Conservation (phyloP, 2,329 filamentous ascomycete genomes). For the Alternaria triticina region DNA sequence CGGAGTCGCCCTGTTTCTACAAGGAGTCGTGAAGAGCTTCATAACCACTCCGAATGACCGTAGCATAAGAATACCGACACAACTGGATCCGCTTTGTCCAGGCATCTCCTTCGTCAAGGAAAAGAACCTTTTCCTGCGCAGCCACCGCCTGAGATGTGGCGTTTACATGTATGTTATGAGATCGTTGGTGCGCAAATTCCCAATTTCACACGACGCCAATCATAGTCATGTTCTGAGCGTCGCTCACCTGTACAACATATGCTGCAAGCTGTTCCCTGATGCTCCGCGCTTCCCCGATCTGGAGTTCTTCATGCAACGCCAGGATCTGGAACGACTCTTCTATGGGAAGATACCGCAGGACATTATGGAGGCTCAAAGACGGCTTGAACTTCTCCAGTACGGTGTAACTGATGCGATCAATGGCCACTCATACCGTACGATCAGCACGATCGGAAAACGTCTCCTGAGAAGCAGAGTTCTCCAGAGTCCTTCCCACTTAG, state of each 20-base stretch:
- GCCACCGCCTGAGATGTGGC: background rate
- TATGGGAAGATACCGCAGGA: background rate
- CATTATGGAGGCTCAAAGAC: rapidly evolving
- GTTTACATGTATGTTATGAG: background rate
- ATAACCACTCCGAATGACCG: too few species aligned
- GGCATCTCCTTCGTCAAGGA: too few species aligned
- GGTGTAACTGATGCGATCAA: background rate
- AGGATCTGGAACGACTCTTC: background rate
- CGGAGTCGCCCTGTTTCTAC: too few species aligned
- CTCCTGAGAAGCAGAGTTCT: background rate
- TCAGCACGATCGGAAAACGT: background rate
- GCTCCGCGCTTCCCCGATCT: background rate
- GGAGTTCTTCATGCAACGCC: background rate
- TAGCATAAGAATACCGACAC: too few species aligned
- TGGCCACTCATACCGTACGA: background rate
- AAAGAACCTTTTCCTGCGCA: background rate
- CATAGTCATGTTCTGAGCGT: background rate
- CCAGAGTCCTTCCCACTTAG: rapidly evolving
- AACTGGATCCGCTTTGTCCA: too few species aligned
- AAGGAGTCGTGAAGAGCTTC: too few species aligned
- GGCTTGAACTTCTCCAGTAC: rapidly evolving
- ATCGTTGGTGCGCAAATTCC: rapidly evolving
- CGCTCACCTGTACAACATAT: background rate
- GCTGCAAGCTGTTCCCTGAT: background rate
- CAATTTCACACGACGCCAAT: rapidly evolving